Percentiles rank a stretch among this genome's conserved stretches.
These are phyloP conservation scores for Hypericum androsaemum DNA, from an alignment of 345 rosid species.

Conservation along the genomic window DNA sequence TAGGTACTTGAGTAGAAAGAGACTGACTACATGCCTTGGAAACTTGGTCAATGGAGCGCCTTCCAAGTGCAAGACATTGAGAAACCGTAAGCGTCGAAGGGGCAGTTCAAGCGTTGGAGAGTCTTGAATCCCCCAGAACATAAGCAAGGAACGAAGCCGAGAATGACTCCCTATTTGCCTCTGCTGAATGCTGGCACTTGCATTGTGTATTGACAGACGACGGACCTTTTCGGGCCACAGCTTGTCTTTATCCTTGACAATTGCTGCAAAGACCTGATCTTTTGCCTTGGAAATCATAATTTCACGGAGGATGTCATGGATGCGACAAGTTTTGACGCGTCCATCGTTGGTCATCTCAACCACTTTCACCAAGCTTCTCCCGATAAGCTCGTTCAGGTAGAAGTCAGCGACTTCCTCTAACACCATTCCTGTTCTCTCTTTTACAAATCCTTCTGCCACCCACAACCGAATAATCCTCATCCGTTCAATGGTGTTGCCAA, in stretches of 20 bases:
- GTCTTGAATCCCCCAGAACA: slow-evolving; percentile 19
- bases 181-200: slow-evolving; percentile 8
- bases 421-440: slow-evolving; percentile 26
- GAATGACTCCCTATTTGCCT: not conserved
- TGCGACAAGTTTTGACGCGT: slow-evolving; percentile 21
- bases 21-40: slow-evolving; percentile 21
- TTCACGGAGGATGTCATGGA: slow-evolving; percentile 31
- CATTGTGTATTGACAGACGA: slow-evolving; percentile 28
- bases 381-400: slow-evolving; percentile 32
- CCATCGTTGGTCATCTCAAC: slow-evolving; percentile 22
- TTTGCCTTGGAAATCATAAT: slow-evolving; percentile 27
- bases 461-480: slow-evolving; percentile 3
- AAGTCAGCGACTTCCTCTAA: slow-evolving; percentile 34
- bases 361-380: slow-evolving; percentile 31
- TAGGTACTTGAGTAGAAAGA: slow-evolving; percentile 24
- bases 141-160: slow-evolving; percentile 26
- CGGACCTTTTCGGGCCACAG: slow-evolving; percentile 28
- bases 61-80: slow-evolving; percentile 30
- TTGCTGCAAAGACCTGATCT: slow-evolving; percentile 28
- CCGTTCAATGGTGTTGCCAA: not conserved
- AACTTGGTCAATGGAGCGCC: slow-evolving; percentile 24
- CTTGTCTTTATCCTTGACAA: slow-evolving; percentile 13
- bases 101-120: not conserved
- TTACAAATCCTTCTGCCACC: slow-evolving; percentile 11
- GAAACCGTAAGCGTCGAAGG: slow-evolving; percentile 17